Base-by-base conservation (phyloP, 2,329 filamentous ascomycete species). In the Dactylellina sp. region DNA sequence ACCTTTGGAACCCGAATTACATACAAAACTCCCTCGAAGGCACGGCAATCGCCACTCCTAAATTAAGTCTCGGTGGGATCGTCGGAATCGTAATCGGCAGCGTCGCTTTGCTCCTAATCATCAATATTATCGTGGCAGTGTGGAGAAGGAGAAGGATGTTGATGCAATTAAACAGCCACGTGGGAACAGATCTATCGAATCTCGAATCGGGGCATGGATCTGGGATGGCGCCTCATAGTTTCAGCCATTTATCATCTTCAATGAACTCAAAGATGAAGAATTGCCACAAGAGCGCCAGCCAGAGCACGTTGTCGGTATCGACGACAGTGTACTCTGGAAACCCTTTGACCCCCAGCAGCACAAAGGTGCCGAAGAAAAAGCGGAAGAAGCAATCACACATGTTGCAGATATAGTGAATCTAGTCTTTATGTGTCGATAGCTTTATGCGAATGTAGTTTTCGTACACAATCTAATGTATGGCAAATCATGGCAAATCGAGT, bases 121-220 rank as follows among this genome's bases (percentile, higher is more conserved):
- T 64, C 47, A 72, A 72, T 40, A 72, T 72, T 32, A 56, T 72
- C 9, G 53, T 24, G 35, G 68, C 68, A 9, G 25, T 72, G 7
- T 72, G 68, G 68, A 46, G 68, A 40, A 46, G 68, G 12, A 55
- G 68, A 24, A 59, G 35, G 9, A 52, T 72, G 52, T 44, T 72
- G 1, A 72, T 72, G 60, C 60, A 65, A 42, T 44, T 72, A 39
- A 72, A 72, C 55, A 65, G 60, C 24, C 68, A 72, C 47, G 44
- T 72, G 46, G 68, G 68, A 53, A 72, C 68, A 42, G 60, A 72
- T 46, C 42, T 65, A 14, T 65, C 53, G 7, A 70, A 70, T 47
- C 60, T 61, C 7, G 68, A 72, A 46, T 22, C 52, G 32, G 60
- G 60, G 1, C 40, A 56, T 42, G 57, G 66, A 37, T 28, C 18